These are phyloP conservation scores for Wakefieldia striispora DNA, from an alignment of 768 basidiomycete genomes.

Conservation along the genomic window DNA sequence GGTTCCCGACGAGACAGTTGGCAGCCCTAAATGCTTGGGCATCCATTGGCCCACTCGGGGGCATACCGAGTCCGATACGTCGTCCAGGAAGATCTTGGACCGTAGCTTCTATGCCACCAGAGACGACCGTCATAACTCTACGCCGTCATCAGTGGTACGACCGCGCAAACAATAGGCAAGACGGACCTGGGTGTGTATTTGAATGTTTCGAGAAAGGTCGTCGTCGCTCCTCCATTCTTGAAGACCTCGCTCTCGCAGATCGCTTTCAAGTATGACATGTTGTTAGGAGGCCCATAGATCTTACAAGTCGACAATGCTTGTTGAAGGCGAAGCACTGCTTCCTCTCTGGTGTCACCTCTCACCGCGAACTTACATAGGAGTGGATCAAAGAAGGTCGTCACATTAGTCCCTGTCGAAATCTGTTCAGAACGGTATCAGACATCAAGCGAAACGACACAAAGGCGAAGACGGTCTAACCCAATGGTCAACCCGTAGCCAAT, in stretches of 20 bases:
- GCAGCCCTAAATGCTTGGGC: conserved; percentile 51
- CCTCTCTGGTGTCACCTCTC: conserved; percentile 41
- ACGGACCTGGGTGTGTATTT: conserved; percentile 39
- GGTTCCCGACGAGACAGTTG: conserved; percentile 59
- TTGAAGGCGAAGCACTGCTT: conserved; percentile 44
- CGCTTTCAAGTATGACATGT: conserved; percentile 48
- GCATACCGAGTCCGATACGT: conserved; percentile 53
- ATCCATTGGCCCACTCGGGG: conserved; percentile 66
- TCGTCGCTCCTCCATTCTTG: conserved; percentile 43
- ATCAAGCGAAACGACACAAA: neutral
- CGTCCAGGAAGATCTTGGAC: conserved; percentile 61
- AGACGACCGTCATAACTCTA: conserved; percentile 53
- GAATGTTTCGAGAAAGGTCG: conserved; percentile 47
- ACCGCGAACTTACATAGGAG: conserved; percentile 62
- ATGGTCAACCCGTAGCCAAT: conserved; percentile 60
- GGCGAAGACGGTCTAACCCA: conserved; percentile 41
- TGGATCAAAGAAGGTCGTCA: conserved; percentile 58
- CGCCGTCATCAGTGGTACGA: neutral
- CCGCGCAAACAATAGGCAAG: neutral
- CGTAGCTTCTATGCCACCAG: conserved; percentile 53
- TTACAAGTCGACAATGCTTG: conserved; percentile 38
- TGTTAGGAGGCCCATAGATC: conserved; percentile 60
- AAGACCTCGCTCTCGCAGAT: conserved; percentile 43
- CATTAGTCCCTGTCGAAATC: conserved; percentile 48
- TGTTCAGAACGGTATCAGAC: conserved; percentile 15